Evolutionary conservation across 495 filamentous ascomycete genomes (phyloP), one percentile per base, ranked within the genome.

Genomic region (Barbatosphaeria neglecta): DNA sequence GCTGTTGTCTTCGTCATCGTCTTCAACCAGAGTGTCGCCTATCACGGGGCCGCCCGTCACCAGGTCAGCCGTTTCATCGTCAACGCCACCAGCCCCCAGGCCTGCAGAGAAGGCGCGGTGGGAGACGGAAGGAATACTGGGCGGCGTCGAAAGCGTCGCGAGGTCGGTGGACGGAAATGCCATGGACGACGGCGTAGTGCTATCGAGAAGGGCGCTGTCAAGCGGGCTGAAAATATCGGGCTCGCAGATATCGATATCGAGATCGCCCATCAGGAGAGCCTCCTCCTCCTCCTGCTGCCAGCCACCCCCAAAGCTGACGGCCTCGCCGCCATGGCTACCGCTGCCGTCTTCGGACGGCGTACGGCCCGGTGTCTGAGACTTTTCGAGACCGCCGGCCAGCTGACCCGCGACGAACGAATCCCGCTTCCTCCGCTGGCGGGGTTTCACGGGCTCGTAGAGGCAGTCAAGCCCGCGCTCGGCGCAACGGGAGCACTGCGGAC

Each of bases 401-500:
- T 42, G 37, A 20, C 22, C 38, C 15, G 48, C 43, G 6, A 43
- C 27, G 8, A 46, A 17, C 13, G 54, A 58, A 3, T 69, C 66
- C 9, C 59, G 63, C 51, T 67, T 70, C 59, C 68, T 70, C 37
- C 76, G 56, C 55, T 80, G 77, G 18, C 77, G 69, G 1, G 77
- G 77, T 39, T 73, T 76, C 19, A 77, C 69, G 7, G 66, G 58
- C 33, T 80, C 77, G 50, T 82, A 82, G 37, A 63, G 63, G 50
- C 78, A 82, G 41, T 66, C 58, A 16, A 73, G 57, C 13, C 64
- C 63, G 39, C 71, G 69, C 58, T 81, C 77, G 23, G 54, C 49
- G 57, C 78, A 82, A 22, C 78, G 73, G 39, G 73, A 65, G 58
- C 78, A 82, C 46, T 68, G 61, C 2, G 78, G 78, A 15, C 72